Base-by-base conservation (phyloP, 1,284 basidiomycete genomes). In the Rhizoctonia solani region DNA sequence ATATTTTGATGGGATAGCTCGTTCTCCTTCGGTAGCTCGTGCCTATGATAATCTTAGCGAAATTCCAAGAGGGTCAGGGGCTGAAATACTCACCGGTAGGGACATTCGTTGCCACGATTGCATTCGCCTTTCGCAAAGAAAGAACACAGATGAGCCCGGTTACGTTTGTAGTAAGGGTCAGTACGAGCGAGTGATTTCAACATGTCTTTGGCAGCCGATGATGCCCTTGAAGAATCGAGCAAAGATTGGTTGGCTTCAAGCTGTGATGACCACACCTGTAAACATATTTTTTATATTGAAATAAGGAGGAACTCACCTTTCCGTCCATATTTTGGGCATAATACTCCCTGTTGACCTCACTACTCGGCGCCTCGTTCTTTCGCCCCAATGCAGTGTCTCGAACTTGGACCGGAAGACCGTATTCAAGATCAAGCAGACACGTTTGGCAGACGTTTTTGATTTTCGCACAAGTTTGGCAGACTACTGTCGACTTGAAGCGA, bases 361-460 rank as follows among this genome's bases (percentile, higher is more conserved):
- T 95, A 56, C 88, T 94, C 5, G 96, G 97, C 1, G 95, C 95
- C 72, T 92, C 88, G 74, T 86, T 90, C 77, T 93, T 86, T 46
- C 93, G 75, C 9, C 90, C 93, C 50, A 99, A 79, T 5, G 97
- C 97, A 0, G 95, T 96, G 77, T 99, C 97, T 68, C 97, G 83
- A 14, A 99, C 95, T 82, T 99, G 97, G 0, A 95, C 95, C 1
- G 97, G 97, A 50, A 99, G 80, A 16, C 93, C 93, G 73, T 95
- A 99, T 77, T 98, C 95, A 69, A 96, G 84, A 76, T 99, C 97
- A 37, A 99, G 82, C 29, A 99, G 81, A 77, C 97, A 99, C 0
- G 95, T 98, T 80, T 99, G 97, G 80, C 97, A 99, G 46, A 97
- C 92, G 74, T 99, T 98, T 83, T 98, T 98, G 73, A 98, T 90